Base-by-base conservation (phyloP, 2,329 filamentous ascomycete species). In the Ophiocordyceps camponoti-leonardi region DNA sequence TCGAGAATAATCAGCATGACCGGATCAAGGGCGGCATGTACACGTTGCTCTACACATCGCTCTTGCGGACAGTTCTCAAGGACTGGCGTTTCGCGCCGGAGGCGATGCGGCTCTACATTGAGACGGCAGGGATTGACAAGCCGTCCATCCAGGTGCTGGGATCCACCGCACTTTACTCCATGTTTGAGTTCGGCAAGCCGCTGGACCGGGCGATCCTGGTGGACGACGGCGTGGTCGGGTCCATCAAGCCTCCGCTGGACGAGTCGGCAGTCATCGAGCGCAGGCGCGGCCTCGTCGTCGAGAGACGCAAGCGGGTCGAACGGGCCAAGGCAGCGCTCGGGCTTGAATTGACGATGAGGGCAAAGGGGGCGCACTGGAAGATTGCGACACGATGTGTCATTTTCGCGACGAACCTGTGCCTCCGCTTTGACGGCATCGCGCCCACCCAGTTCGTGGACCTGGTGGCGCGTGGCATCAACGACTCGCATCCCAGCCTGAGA, bases 71-170 rank as follows among this genome's bases (percentile, higher is more conserved):
- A 0, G 75, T 94, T 42, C 77, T 86, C 42, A 81, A 84, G 46
- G 88, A 98, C 60, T 98, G 93, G 93, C 82, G 88, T 37, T 95
- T 88, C 61, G 86, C 92, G 0, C 92, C 93, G 1, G 76, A 82
- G n/a, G 68, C 95, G 43, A 85, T 98, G 67, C 80, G 81, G 45
- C 71, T 92, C 10, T 98, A 94, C 63, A 92, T 98, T 51, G 78
- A 84, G 54, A 86, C 92, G 3, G 88, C 84, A 18, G 81, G 81
- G 33, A 87, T 93, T 16, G 92, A 98, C 63, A 94, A 94, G 60
- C 79, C 86, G 5, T 95, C 90, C 1, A 90, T 98, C 39, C 92
- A 98, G 61, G 87, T 83, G 53, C 73, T 98, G 16, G 86, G 86
- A 14, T 77, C 80, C 1, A 82, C 80, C 33, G 86, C 84, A 0